Base-by-base conservation (phyloP, 805 yeast genomes). In the Suhomyces xylopsoci region DNA sequence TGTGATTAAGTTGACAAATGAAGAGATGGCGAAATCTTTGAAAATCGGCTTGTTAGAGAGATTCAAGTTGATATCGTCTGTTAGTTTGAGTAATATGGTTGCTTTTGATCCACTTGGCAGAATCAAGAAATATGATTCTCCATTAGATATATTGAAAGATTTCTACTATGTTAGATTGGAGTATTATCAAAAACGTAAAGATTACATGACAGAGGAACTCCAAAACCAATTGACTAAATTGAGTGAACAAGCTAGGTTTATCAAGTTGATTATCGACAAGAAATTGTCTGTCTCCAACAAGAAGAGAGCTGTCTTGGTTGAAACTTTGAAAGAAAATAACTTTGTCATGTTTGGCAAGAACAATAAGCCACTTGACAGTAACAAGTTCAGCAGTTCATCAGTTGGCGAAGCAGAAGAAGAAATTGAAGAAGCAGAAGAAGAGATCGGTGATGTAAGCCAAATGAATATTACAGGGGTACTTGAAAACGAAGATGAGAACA, bases 51-150 rank as follows among this genome's bases (percentile, higher is more conserved):
- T 90, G 51, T 81, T 88, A 61, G 96, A 90, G 63, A 79, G 91
- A 65, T 94, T 94, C 74, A 91, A 88, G 64, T 78, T 94, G 50
- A 73, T 83, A 6, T 77, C 90, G 0, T 74, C 87, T 6, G 74
- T 94, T 41, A 84, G 80, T 66, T 75, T 90, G 56, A 80, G 86
- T 45, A 94, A 94, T 67, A 92, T 94, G 97, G 97, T 94, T 51
- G 96, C 97, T 0, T 94, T 94, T 71, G 97, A 94, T 71, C 82
- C 96, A 3, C 80, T 80, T 47, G 97, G 97, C 38, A 82, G 92
- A 58, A 89, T 94, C 62, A 88, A 87, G 65, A 90, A 83, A 67
- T 94, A 91, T 68, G 87, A 85, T 10, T 76, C 77, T 48, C 87
- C 87, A 2, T 81, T 82, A 57, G 93, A 90, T 45, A 93, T 94